Conservation (phyloP, 495 filamentous ascomycete genomes). For the Xylaria acuta region DNA sequence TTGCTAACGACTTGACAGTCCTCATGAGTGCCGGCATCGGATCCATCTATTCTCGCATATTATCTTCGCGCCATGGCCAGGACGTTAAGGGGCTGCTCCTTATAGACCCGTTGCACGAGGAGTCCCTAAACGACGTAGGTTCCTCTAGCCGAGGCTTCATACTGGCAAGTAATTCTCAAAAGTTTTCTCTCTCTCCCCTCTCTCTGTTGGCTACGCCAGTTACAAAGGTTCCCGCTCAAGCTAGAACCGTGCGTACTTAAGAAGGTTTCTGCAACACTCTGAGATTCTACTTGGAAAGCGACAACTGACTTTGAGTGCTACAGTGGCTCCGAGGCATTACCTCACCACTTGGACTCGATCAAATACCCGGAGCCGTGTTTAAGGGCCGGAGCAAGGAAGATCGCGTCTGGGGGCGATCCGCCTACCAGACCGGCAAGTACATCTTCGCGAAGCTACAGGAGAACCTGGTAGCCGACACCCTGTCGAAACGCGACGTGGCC, state of each 20-base stretch:
- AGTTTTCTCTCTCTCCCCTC: background rate
- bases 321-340: conserved; percentile 81
- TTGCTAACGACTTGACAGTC: conserved; percentile 38
- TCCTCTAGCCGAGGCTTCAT: conserved; percentile 74
- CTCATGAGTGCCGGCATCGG: conserved; percentile 73
- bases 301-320: background rate
- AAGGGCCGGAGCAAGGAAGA: conserved; percentile 80
- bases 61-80: conserved; percentile 75
- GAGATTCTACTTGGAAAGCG: background rate
- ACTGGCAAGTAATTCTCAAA: conserved; percentile 43
- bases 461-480: conserved; percentile 80
- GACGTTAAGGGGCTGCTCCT: conserved; percentile 80
- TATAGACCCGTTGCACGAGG: conserved; percentile 87
- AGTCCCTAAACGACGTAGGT: conserved; percentile 71
- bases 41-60: conserved; percentile 86
- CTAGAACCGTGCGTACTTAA: background rate
- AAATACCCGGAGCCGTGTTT: conserved; percentile 77
- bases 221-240: background rate
- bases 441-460: conserved; percentile 94
- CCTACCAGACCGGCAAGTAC: conserved; percentile 78
- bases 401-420: conserved; percentile 76
- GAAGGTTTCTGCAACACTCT: background rate
- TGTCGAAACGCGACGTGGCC: conserved; percentile 80
- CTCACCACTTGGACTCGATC: conserved; percentile 83
- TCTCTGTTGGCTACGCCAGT: background rate